These are phyloP conservation scores for Cornus florida DNA, from an alignment of 148 eudicot species.

Conservation along the genomic window DNA sequence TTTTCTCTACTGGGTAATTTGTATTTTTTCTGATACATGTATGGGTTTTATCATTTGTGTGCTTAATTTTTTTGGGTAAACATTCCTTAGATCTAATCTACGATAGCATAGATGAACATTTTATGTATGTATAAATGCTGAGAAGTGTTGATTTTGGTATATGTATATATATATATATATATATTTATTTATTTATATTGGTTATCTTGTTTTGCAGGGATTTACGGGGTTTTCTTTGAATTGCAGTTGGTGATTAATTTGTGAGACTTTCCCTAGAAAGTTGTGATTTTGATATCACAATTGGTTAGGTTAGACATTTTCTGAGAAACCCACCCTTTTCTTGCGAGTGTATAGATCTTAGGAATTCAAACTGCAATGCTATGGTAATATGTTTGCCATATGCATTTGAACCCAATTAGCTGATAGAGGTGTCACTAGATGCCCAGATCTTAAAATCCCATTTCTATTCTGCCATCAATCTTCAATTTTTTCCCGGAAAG, in stretches of 20 bases:
- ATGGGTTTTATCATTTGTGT: neutral
- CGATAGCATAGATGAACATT: neutral
- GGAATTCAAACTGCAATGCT: neutral
- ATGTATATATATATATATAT: too few species aligned
- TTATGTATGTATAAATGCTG: neutral
- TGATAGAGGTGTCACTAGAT: neutral
- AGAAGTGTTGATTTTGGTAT: neutral
- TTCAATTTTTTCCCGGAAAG: too few species aligned
- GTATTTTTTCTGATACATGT: neutral
- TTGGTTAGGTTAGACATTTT: neutral
- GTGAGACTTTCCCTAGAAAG: neutral
- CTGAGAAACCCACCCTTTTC: constrained; percentile 1
- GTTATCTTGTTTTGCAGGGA: constrained; percentile 12
- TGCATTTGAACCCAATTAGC: neutral
- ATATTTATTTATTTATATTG: neutral
- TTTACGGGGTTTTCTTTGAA: constrained; percentile 11
- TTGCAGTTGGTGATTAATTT: neutral
- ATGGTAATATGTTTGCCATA: neutral
- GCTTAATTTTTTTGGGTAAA: neutral
- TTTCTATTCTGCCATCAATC: too few species aligned
- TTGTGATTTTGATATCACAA: neutral
- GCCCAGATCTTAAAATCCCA: neutral
- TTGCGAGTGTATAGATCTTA: neutral
- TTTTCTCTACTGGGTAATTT: neutral
- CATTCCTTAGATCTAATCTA: neutral